phyloP scores from a whole-genome alignment of 2,329 filamentous ascomycete species.

The Meredithiella fracta region DNA sequence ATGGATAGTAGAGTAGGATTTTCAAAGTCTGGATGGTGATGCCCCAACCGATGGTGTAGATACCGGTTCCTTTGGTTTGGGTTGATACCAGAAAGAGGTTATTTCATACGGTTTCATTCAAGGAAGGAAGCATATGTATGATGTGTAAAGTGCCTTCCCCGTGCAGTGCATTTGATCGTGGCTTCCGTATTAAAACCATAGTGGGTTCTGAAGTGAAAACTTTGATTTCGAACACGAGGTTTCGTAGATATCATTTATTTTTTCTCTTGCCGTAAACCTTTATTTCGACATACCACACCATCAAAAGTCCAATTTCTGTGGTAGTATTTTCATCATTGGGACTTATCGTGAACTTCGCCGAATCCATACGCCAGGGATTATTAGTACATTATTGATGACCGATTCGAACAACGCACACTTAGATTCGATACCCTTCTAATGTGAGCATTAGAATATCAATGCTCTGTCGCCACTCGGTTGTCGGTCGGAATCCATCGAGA shows the following conservation, averaged over 20 bases:
- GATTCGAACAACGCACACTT: not conserved
- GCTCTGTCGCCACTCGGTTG: not conserved
- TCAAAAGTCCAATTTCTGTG: no score
- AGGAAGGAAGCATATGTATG: constrained; percentile 2
- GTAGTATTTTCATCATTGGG: no score
- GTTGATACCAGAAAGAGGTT: no score
- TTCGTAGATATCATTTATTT: not conserved
- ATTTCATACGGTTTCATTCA: not conserved
- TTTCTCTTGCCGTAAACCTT: not conserved
- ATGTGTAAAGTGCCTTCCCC: not conserved
- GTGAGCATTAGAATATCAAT: not conserved
- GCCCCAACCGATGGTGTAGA: no score
- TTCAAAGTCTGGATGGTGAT: no score
- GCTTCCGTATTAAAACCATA: not conserved
- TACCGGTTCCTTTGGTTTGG: no score
- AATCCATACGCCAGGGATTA: no score
- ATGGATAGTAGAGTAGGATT: not conserved
- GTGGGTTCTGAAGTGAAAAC: not conserved
- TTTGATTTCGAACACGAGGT: not conserved
- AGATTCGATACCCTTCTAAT: not conserved
- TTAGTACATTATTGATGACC: not conserved
- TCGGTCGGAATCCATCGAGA: not conserved
- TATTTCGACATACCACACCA: not conserved
- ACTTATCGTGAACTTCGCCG: no score
- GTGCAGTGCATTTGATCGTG: not conserved